Evolutionary conservation across 1,284 basidiomycete genomes (phyloP).

Genomic region (Cutaneotrichosporon sp.): DNA sequence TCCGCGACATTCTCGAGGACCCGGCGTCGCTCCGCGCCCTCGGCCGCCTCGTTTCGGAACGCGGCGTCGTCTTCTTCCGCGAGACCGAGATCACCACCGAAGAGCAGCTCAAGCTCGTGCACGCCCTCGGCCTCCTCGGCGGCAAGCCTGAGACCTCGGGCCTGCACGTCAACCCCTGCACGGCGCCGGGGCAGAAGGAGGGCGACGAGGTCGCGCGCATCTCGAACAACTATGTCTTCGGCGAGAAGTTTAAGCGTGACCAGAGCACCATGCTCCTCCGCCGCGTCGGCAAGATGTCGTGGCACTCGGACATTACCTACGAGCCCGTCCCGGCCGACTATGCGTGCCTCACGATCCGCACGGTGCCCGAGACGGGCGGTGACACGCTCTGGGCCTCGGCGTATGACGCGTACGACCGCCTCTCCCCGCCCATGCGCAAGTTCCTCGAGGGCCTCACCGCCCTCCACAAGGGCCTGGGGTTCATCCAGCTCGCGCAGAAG

Average conservation of each 20-base stretch:
- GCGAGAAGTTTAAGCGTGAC: conserved; percentile 30
- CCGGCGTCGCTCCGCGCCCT: conserved; percentile 35
- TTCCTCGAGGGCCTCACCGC: conserved; percentile 65
- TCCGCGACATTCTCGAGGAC: conserved; percentile 34
- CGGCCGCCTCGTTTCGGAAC: conserved; percentile 58
- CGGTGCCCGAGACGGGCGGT: conserved; percentile 57
- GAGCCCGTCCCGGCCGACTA: conserved; percentile 67
- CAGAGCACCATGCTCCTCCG: not conserved
- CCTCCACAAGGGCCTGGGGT: conserved; percentile 61
- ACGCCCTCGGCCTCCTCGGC: conserved; percentile 59
- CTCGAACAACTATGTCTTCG: conserved; percentile 49
- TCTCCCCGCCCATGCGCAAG: conserved; percentile 60
- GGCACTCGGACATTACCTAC: conserved; percentile 64
- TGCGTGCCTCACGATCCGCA: conserved; percentile 62
- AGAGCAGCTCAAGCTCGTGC: conserved; percentile 51
- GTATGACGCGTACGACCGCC: conserved; percentile 67
- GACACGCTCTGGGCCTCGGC: conserved; percentile 59
- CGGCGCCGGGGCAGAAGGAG: conserved; percentile 47
- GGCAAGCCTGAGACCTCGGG: conserved; percentile 61
- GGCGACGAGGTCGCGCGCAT: conserved; percentile 61
- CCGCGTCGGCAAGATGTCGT: conserved; percentile 3
- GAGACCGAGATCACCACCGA: conserved; percentile 50
- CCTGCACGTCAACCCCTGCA: conserved; percentile 57
- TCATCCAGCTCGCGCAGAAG: conserved; percentile 52
- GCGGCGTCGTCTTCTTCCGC: conserved; percentile 70